Base-by-base conservation (phyloP, 2,329 filamentous ascomycete species). In the Epichloe uncinata region DNA sequence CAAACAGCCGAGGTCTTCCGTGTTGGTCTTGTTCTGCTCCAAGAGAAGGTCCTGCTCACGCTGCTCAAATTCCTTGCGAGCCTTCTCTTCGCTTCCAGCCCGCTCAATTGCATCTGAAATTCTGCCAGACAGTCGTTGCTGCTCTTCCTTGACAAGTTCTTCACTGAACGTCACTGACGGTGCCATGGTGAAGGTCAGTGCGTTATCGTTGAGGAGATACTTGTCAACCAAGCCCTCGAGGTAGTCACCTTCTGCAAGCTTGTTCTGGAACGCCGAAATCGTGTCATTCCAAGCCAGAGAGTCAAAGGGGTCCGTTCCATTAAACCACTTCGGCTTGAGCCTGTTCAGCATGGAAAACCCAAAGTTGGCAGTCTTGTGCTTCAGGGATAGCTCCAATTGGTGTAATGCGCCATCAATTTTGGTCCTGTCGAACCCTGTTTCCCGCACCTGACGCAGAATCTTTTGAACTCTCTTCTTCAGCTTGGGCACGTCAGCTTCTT, bases 341-440 rank as follows among this genome's bases (percentile, higher is more conserved):
- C 91, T 81, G 58, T 95, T 87, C 66, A 98, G 80, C 48, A 97
- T 78, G 16, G 84, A 83, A 75, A 96, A 87, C 13, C 93, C 93
- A 62, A 98, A 98, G 60, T 85, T 89, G 49, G 93, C 87, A 0
- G 89, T 96, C 73, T 97, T 97, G 70, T 98, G 89, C 69, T 96
- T 96, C 45, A 97, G 70, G 0, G 83, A 78, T n/a, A 98, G 75
- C 63, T 98, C 93, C 4, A 97, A 70, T 65, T 97, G 91, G 65
- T 98, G 93, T 48, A 98, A 75, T 55, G 94, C 85, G 3, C 93
- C 93, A 55, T 95, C 87, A 52, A 98, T 87, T 67, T 98, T 98
- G 58, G 83, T 81, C 59, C 83, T 76, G 52, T 93, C 89, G 58
- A 98, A 95, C 0, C 93, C 91, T 52, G 83, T 85, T 26, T 81